Evolutionary conservation across 257 asterid species (phyloP).

Genomic region (Scutellaria galericulata): DNA sequence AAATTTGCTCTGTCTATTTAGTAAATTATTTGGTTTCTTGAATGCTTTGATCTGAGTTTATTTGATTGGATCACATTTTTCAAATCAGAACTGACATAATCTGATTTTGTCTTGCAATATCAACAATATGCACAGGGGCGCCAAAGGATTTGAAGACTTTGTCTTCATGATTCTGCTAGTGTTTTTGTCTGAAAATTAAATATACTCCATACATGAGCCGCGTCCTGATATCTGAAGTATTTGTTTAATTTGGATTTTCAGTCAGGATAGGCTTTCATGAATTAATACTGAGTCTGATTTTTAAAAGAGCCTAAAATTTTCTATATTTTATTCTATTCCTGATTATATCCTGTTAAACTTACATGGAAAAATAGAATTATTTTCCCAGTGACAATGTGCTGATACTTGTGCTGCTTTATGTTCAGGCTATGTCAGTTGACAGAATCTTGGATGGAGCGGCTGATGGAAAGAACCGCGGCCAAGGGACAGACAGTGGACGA

Average conservation of each 20-base stretch:
- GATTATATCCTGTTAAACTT: conserved; percentile 19
- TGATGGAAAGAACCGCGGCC: conserved; percentile 87
- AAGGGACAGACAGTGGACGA: conserved; percentile 97
- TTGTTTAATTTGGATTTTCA: conserved; percentile 10
- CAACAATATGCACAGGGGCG: conserved; percentile 16
- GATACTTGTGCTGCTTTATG: conserved; percentile 38
- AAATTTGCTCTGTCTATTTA: neutral
- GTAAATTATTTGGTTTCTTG: conserved; percentile 1
- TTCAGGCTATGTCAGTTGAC: conserved; percentile 85
- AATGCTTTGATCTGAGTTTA: neutral
- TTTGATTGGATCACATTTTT: conserved; percentile 7
- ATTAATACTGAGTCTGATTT: neutral
- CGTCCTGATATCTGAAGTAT: conserved; percentile 26
- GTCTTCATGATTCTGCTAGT: conserved; percentile 1
- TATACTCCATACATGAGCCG: conserved; percentile 3
- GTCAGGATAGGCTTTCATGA: conserved; percentile 18
- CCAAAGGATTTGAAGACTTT: conserved; percentile 14
- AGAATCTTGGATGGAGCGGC: conserved; percentile 93
- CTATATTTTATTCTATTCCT: conserved; percentile 24
- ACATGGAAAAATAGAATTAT: conserved; percentile 16
- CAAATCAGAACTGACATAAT: neutral
- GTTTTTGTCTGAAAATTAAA: conserved; percentile 3
- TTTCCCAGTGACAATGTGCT: conserved; percentile 33
- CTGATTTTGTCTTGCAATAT: conserved; percentile 16
- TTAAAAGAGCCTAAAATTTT: neutral